These are phyloP conservation scores for Scutellaria galericulata DNA, from an alignment of 257 asterid species.

Conservation along the genomic window DNA sequence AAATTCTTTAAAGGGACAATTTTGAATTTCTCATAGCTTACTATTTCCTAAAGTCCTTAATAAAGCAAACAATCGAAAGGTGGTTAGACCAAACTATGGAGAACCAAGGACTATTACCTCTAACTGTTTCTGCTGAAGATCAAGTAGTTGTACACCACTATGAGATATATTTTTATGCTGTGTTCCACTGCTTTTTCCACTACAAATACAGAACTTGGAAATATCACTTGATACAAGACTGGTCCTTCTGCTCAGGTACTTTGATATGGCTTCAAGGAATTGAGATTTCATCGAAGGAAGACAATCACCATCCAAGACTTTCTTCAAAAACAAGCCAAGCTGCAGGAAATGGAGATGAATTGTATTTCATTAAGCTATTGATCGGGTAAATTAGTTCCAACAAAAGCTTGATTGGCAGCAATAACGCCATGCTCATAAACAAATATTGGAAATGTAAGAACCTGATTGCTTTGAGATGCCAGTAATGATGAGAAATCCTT, in stretches of 20 bases:
- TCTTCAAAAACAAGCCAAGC: constrained; percentile 76
- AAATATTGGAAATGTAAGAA: constrained; percentile 30
- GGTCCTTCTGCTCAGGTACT: constrained; percentile 65
- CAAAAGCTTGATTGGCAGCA: constrained; percentile 26
- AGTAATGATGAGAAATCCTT: constrained; percentile 75
- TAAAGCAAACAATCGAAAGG: constrained; percentile 18
- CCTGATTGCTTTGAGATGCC: constrained; percentile 84
- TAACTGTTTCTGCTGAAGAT: constrained; percentile 64
- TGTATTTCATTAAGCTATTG: constrained; percentile 26
- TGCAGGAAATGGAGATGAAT: constrained; percentile 43
- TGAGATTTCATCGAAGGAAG: constrained; percentile 58
- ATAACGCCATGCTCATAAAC: constrained; percentile 11
- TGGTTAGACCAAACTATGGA: constrained; percentile 7
- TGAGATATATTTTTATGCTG: constrained; percentile 35
- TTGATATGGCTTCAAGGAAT: constrained; percentile 64
- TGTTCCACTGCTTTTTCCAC: constrained; percentile 49
- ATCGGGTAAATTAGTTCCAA: constrained; percentile 17
- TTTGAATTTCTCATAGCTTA: constrained; percentile 4
- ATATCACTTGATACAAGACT: constrained; percentile 63
- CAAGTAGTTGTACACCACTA: constrained; percentile 53
- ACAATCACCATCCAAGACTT: constrained; percentile 53
- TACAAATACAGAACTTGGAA: constrained; percentile 69
- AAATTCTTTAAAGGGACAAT: neutral
- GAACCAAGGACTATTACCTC: constrained; percentile 53
- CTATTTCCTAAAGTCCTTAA: neutral